Conservation (phyloP, 257 asterid genomes). For the Ilex asprella region DNA sequence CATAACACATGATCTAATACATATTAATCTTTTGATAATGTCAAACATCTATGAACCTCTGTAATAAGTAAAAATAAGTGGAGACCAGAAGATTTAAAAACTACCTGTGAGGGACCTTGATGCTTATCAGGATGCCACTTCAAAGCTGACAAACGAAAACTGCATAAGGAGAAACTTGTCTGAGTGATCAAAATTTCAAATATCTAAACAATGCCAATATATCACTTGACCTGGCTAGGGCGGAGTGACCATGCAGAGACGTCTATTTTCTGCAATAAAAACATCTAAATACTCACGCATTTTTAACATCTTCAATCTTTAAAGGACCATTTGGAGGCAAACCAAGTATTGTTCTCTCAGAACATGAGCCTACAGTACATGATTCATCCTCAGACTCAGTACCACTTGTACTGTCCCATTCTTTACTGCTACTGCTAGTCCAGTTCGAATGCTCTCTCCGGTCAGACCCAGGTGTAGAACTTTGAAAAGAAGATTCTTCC, state of each 20-base stretch:
- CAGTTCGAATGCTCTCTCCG: slow-evolving; percentile 33
- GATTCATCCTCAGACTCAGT: slow-evolving; percentile 25
- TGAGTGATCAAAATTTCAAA: not conserved
- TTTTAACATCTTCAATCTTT: slow-evolving; percentile 70
- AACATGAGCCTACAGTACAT: slow-evolving; percentile 28
- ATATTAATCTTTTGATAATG: not conserved
- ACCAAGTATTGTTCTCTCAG: slow-evolving; percentile 67
- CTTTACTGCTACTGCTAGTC: slow-evolving; percentile 25
- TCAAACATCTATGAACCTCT: no score
- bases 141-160: slow-evolving; percentile 75
- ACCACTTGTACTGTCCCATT: slow-evolving; percentile 32
- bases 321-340: slow-evolving; percentile 65
- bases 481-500: slow-evolving; percentile 19
- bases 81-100: slow-evolving; percentile 8
- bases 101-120: slow-evolving; percentile 74
- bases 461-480: slow-evolving; percentile 31
- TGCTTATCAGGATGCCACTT: slow-evolving; percentile 97
- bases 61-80: no score
- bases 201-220: not conserved
- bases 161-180: slow-evolving; percentile 27
- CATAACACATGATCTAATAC: no score
- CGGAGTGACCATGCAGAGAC: not conserved
- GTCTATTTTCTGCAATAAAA: not conserved
- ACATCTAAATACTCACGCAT: slow-evolving; percentile 61
- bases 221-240: no score